Conservation (phyloP, 805 yeast genomes). For the Kodamaea jinghongensis region DNA sequence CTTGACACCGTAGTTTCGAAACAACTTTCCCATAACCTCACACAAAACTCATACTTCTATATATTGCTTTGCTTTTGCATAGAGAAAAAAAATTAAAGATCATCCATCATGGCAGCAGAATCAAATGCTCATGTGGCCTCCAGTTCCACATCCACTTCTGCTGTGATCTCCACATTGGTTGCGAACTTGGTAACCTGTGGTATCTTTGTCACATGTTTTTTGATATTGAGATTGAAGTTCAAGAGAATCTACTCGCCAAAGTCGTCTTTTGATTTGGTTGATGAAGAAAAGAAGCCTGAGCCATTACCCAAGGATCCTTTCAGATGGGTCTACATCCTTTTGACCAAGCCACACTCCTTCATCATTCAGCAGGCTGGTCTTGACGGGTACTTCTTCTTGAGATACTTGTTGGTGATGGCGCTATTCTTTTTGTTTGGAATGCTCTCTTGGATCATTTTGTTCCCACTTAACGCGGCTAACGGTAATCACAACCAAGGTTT, state of each 20-base stretch:
- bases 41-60: no score
- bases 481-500: constrained; percentile 66
- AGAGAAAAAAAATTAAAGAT: no score
- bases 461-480: constrained; percentile 79
- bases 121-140: constrained; percentile 15
- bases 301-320: constrained; percentile 69
- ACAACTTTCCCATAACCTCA: no score
- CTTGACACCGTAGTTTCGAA: no score
- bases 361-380: constrained; percentile 84
- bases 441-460: constrained; percentile 60
- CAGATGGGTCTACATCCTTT: constrained; percentile 65
- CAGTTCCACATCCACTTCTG: constrained; percentile 58
- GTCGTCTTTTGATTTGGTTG: constrained; percentile 56
- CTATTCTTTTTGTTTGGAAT: constrained; percentile 45
- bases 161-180: constrained; percentile 69
- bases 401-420: constrained; percentile 65
- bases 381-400: constrained; percentile 89
- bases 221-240: constrained; percentile 63
- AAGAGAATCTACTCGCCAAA: constrained; percentile 84
- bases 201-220: constrained; percentile 57
- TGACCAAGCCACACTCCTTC: constrained; percentile 68
- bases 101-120: constrained; percentile 2
- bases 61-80: no score
- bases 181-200: constrained; percentile 67
- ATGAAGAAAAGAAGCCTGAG: constrained; percentile 63